Percentiles rank a stretch among this genome's conserved stretches.
These are phyloP conservation scores for Solanum hybrid DNA, from an alignment of 305 asterid genomes.

Conservation along the genomic window DNA sequence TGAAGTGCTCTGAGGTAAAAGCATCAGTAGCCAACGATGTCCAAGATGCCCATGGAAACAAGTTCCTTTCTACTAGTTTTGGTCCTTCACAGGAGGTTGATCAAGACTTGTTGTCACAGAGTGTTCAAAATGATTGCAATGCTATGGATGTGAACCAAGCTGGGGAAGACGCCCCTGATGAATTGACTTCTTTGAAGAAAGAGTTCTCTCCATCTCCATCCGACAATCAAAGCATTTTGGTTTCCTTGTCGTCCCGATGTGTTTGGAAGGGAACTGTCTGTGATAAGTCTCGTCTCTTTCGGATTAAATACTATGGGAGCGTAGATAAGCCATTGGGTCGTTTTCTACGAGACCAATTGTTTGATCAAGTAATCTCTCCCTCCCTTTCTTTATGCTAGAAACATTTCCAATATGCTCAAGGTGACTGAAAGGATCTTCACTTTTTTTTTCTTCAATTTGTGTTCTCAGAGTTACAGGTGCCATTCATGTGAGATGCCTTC, in stretches of 20 bases:
- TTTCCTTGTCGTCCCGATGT: constrained; percentile 82
- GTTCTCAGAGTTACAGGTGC: constrained; percentile 64
- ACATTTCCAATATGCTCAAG: constrained; percentile 1
- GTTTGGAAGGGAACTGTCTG: constrained; percentile 96
- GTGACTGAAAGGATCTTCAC: constrained; percentile 18
- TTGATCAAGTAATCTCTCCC: constrained; percentile 66
- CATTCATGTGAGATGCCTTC: constrained; percentile 89
- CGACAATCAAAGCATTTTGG: constrained; percentile 88
- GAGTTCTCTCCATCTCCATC: constrained; percentile 83
- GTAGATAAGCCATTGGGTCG: constrained; percentile 96
- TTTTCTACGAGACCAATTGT: constrained; percentile 77
- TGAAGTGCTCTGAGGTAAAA: constrained; percentile 26
- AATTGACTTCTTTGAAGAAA: constrained; percentile 46
- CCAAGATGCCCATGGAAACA: constrained; percentile 18
- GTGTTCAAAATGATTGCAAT: constrained; percentile 21
- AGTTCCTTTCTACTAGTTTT: constrained; percentile 15
- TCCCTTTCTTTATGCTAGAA: constrained; percentile 12
- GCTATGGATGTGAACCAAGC: constrained; percentile 27
- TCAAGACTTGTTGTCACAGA: constrained; percentile 7
- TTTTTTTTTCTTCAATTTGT: constrained; percentile 3
- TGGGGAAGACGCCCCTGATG: constrained; percentile 31
- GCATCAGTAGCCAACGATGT: constrained; percentile 17
- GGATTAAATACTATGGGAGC: constrained; percentile 84
- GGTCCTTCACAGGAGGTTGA: constrained; percentile 14
- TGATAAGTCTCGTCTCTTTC: constrained; percentile 82